Evolutionary conservation across 768 basidiomycete genomes (phyloP), one percentile per base, ranked within the genome.

Genomic region (Tylopilus rubrobrunneus): DNA sequence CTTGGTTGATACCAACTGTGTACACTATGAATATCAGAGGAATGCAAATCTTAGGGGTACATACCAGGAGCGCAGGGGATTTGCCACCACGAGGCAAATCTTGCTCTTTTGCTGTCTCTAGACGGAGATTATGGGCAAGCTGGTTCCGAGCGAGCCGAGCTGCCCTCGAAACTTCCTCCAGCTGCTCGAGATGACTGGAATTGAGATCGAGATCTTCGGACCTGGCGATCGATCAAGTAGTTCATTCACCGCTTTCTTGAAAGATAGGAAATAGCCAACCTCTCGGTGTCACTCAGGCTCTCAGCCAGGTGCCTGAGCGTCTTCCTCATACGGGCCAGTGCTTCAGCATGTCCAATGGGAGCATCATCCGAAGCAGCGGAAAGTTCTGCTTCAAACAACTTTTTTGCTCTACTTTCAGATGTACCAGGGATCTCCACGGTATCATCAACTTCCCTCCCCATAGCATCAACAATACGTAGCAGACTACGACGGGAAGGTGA

Each of bases 401-500:
- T 56, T 53, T 64, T 50, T 56, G 51, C 27, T 54, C 44, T 48
- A 52, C 44, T 56, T 28, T 58, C 52, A 29, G 61, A 56, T 31
- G 60, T 51, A 42, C 69, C 71, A 45, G 78, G 72, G 23, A 82
- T 34, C 45, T 53, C 51, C 42, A 55, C 33, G 8, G 57, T 43
- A 42, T 72, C 73, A 49, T 78, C 74, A 15, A 86, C 72, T 59
- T 84, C 81, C 49, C 73, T 77, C 8, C 86, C 87, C 79, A 86
- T 83, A 6, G 84, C 84, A 63, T 90, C 87, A 40, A 87, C 77
- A 33, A 89, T 71, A 41, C 85, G 78, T 47, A 88, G 73, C 25
- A 67, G 61, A 56, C 74, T 78, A 59, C 66, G 76, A 48, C 48
- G 68, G 27, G 58, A 58, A 14, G 61, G 63, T 27, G 49, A 44